Evolutionary conservation across 257 asterid genomes (phyloP).

Genomic region (Cruciata laevipes): DNA sequence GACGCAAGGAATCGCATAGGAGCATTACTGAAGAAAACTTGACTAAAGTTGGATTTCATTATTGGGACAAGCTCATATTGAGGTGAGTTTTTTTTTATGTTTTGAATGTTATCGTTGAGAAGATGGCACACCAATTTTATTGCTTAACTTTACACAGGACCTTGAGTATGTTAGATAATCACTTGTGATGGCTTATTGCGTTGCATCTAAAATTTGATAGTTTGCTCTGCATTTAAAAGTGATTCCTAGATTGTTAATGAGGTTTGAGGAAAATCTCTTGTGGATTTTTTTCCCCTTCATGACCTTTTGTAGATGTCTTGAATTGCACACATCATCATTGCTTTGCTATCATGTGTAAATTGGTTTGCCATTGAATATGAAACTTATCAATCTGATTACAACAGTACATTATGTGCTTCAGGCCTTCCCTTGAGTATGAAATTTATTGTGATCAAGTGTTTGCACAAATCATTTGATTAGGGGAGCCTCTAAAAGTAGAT

Average conservation of each 20-base stretch:
- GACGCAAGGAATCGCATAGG: constrained; percentile 62
- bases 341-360: too few relatives aligned
- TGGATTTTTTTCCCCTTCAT: background rate
- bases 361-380: background rate
- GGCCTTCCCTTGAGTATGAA: background rate
- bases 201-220: background rate
- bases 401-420: too few relatives aligned
- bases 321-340: too few relatives aligned
- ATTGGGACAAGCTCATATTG: constrained; percentile 69
- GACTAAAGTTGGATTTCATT: constrained; percentile 52
- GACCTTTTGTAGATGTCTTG: too few relatives aligned
- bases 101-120: too few relatives aligned
- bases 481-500: background rate
- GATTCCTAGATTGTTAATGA: background rate
- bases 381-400: too few relatives aligned
- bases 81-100: constrained; percentile 35
- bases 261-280: background rate
- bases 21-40: constrained; percentile 54
- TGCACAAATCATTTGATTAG: too few relatives aligned
- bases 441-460: too few relatives aligned
- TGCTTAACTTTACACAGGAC: background rate
- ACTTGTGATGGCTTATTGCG: background rate
- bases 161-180: background rate
- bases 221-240: background rate
- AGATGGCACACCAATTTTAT: background rate